Conservation (phyloP, 129 eudicot genomes). For the Cynara cardunculus region DNA sequence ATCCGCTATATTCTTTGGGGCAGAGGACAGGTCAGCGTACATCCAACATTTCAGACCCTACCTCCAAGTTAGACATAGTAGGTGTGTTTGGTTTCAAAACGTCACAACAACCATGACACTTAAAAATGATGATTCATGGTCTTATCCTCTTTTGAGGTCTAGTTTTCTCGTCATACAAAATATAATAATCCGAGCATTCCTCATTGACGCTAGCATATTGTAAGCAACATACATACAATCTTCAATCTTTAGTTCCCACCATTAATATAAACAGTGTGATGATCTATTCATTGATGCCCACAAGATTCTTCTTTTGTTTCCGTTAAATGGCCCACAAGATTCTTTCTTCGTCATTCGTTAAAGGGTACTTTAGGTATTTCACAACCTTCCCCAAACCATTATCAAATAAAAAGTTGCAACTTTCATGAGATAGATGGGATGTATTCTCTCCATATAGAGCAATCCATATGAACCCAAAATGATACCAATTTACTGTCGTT, state of each 20-base stretch:
- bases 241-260: background rate
- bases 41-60: too few species aligned
- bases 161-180: too few species aligned
- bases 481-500: background rate
- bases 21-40: too few species aligned
- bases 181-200: background rate
- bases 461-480: background rate
- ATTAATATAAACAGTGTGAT: background rate
- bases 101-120: too few species aligned
- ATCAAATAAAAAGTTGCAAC: background rate
- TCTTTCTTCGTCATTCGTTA: background rate
- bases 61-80: too few species aligned
- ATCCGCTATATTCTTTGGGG: background rate
- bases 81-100: too few species aligned
- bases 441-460: background rate
- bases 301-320: constrained; percentile 1
- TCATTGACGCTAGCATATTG: background rate
- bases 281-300: background rate
- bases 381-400: constrained; percentile 13
- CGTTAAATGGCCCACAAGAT: background rate
- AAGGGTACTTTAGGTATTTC: background rate
- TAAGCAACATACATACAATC: background rate
- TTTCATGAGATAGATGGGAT: background rate
- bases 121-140: too few species aligned
- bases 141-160: too few species aligned